These are phyloP conservation scores for Didymella arachidicola DNA, from an alignment of 2,329 filamentous ascomycete species.

Conservation along the genomic window DNA sequence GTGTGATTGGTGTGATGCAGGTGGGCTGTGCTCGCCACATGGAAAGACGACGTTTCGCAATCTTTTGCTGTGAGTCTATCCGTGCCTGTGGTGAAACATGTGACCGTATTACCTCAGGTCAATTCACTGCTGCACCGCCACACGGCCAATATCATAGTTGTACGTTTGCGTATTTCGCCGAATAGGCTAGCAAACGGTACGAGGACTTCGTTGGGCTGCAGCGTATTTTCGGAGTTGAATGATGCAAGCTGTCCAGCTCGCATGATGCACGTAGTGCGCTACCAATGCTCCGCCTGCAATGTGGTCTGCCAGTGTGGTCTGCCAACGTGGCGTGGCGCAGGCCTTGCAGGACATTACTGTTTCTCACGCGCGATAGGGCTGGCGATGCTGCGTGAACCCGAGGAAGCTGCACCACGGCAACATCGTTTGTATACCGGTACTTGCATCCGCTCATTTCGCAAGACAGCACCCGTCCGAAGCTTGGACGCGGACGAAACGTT, in stretches of 20 bases:
- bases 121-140: constrained; percentile 46
- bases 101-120: constrained; percentile 29
- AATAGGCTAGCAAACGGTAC: constrained; percentile 14
- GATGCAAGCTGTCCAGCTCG: constrained; percentile 45
- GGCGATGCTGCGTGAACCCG: constrained; percentile 35
- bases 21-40: constrained; percentile 36
- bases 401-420: constrained; percentile 26
- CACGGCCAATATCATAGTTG: constrained; percentile 29
- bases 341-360: constrained; percentile 16
- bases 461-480: constrained; percentile 4
- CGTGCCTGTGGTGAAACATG: constrained; percentile 32
- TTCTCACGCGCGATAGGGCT: constrained; percentile 38
- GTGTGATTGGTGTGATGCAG: constrained; percentile 31
- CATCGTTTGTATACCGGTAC: constrained; percentile 13
- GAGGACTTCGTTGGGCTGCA: constrained; percentile 34
- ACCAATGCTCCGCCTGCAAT: constrained; percentile 38
- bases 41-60: constrained; percentile 23
- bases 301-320: constrained; percentile 43
- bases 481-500: constrained; percentile 13
- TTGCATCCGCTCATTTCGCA: background rate
- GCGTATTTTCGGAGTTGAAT: constrained; percentile 42
- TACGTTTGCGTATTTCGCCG: constrained; percentile 20
- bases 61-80: constrained; percentile 5
- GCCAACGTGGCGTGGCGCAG: constrained; percentile 44
- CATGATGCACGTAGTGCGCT: constrained; percentile 28